Evolutionary conservation across 768 basidiomycete species (phyloP).

Genomic region (Dioszegia crocea): DNA sequence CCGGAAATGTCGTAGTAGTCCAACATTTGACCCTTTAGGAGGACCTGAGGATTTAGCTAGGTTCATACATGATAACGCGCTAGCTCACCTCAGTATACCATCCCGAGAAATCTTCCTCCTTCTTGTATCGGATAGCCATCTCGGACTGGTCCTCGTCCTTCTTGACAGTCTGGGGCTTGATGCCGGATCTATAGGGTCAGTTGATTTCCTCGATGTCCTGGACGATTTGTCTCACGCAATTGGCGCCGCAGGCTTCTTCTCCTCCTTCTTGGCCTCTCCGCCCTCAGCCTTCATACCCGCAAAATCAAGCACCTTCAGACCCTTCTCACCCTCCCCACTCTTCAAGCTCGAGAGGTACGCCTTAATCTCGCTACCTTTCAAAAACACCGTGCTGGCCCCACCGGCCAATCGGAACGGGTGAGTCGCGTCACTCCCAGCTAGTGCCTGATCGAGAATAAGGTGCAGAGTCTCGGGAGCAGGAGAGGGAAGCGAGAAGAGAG

Average conservation of each 20-base stretch:
- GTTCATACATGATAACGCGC: background rate
- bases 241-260: constrained; percentile 29
- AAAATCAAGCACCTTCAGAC: constrained; percentile 73
- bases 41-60: constrained; percentile 58
- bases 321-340: constrained; percentile 56
- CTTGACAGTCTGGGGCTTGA: constrained; percentile 36
- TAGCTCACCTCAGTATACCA: constrained; percentile 84
- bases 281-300: constrained; percentile 55
- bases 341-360: constrained; percentile 64
- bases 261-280: constrained; percentile 25
- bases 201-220: background rate
- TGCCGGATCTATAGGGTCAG: constrained; percentile 5
- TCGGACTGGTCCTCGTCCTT: constrained; percentile 72
- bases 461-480: constrained; percentile 58
- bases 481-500: constrained; percentile 74
- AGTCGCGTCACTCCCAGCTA: constrained; percentile 63
- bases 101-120: constrained; percentile 86
- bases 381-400: constrained; percentile 67
- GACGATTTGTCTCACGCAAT: constrained; percentile 31
- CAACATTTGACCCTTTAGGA: constrained; percentile 96
- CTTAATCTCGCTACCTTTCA: constrained; percentile 70
- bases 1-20: constrained; percentile 99
- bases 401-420: constrained; percentile 73
- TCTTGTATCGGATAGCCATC: constrained; percentile 90
- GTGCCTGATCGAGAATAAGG: constrained; percentile 71